Base-by-base conservation (phyloP, 2,329 filamentous ascomycete genomes). In the Achaetomium macrosporum region DNA sequence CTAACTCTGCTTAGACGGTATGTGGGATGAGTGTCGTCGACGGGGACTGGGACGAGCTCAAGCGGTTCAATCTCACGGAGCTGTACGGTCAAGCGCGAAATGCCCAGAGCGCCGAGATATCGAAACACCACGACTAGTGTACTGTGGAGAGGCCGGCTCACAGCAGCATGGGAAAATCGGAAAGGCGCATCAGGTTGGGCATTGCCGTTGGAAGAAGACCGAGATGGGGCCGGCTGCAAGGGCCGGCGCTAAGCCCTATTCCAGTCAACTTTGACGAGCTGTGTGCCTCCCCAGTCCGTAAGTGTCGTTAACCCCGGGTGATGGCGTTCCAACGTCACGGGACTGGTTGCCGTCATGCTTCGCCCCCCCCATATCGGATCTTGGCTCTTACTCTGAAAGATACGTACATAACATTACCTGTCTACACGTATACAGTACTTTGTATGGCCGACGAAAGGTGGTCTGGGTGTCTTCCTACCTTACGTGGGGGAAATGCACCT, bases 11-110 rank as follows among this genome's bases (percentile, higher is more conserved):
- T 47, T 45, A 64, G 64, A 84, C 82, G 51, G 77, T 88, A 39
- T 86, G 85, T 63, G 87, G 88, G 19, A 84, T 93, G 74, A 89
- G 87, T 58, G 87, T 93, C 33, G 85, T 93, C 4, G 82, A 83
- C 56, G 76, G 80, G 13, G 82, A 88, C 63, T 93, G 85, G 76
- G 85, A 90, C 46, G 73, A 75, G 43, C 74, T 91, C 55, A 91
- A 88, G 71, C 80, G 82, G 60, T 92, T 84, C 71, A 93, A 93
- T 67, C 69, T 95, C 37, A 82, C 85, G 52, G 87, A 90, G 67
- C 77, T 92, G 20, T 88, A 87, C 65, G 73, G 74, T 52, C 58
- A 66, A 30, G 66, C 65, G 41, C 50, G 42, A n/a, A 54, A 52
- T 31, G 48, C 39, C 31, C 15, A 39, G 19, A 15, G 33, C 33